Conservation (phyloP, 179 eudicot genomes). For the Camellia oleifera region DNA sequence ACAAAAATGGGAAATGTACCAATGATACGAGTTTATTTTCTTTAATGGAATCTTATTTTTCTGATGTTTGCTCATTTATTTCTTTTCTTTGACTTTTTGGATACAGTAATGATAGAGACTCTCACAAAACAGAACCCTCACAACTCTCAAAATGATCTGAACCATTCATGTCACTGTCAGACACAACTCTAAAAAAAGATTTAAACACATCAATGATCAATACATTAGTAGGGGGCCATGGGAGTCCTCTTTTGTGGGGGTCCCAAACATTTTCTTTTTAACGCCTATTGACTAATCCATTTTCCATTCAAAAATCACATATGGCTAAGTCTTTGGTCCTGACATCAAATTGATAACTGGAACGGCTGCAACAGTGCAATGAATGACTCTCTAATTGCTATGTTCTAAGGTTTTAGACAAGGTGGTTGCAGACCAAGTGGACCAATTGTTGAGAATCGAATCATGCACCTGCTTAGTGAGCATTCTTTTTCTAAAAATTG, state of each 20-base stretch:
- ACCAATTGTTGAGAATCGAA: neutral
- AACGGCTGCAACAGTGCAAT: constrained; percentile 1
- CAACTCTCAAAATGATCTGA: too few species aligned
- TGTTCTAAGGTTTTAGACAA: constrained; percentile 3
- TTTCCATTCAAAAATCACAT: neutral
- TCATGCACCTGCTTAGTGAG: neutral
- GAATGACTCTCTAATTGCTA: constrained; percentile 1
- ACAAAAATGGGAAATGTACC: neutral
- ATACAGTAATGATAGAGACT: neutral
- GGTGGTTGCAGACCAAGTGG: constrained; percentile 2
- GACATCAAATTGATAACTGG: constrained; percentile 1
- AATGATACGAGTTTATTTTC: neutral
- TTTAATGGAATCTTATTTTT: neutral
- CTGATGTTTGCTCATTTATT: neutral
- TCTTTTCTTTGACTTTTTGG: neutral
- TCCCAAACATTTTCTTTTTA: neutral
- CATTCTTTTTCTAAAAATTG: constrained; percentile 1
- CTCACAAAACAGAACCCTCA: too few species aligned
- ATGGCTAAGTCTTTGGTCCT: constrained; percentile 4
- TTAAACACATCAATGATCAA: too few species aligned
- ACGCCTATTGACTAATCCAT: too few species aligned
- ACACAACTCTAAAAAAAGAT: too few species aligned
- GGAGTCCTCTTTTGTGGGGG: too few species aligned
- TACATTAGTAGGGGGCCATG: too few species aligned
- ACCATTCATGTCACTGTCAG: too few species aligned